A percentile compares a stretch with the other conserved stretches of the same genome.
These are phyloP conservation scores for Erysimum pusillum DNA, from an alignment of 441 rosid genomes.

Conservation along the genomic window DNA sequence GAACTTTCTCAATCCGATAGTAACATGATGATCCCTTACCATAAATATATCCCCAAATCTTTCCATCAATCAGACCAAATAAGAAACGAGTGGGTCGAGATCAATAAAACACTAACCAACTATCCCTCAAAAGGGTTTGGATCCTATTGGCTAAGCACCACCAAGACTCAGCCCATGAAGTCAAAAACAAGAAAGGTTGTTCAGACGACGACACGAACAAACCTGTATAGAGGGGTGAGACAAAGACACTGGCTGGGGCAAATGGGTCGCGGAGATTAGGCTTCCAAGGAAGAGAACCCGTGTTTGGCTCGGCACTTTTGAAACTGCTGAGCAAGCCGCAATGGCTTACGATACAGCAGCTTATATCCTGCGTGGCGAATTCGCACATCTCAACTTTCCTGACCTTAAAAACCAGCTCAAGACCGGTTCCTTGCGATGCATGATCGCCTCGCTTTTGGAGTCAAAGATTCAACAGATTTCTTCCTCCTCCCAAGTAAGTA, in stretches of 20 bases:
- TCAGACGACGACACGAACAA: slow-evolving; percentile 54
- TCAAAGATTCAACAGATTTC: slow-evolving; percentile 74
- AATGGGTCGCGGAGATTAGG: slow-evolving; percentile 94
- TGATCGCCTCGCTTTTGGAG: slow-evolving; percentile 81
- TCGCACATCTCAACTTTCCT: slow-evolving; percentile 84
- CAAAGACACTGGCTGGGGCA: slow-evolving; percentile 95
- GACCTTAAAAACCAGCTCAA: slow-evolving; percentile 57
- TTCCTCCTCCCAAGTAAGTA: slow-evolving; percentile 44
- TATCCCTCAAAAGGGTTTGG: slow-evolving; percentile 53
- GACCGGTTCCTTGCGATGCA: slow-evolving; percentile 63
- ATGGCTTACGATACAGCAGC: slow-evolving; percentile 87
- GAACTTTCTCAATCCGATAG: slow-evolving; percentile 38
- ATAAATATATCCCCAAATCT: slow-evolving; percentile 25
- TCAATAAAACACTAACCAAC: slow-evolving; percentile 49
- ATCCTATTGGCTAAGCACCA: slow-evolving; percentile 65
- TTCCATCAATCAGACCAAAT: slow-evolving; percentile 29
- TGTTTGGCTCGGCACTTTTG: slow-evolving; percentile 89
- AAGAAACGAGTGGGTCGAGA: slow-evolving; percentile 56
- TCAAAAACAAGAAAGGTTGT: slow-evolving; percentile 50
- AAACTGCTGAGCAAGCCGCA: slow-evolving; percentile 89
- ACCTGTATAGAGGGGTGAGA: slow-evolving; percentile 85
- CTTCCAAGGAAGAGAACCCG: slow-evolving; percentile 83
- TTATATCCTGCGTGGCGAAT: slow-evolving; percentile 76
- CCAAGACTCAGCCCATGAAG: slow-evolving; percentile 79
- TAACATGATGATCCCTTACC: slow-evolving; percentile 35